Conservation (phyloP, 2,329 filamentous ascomycete species). For the Xylaria arbuscula region DNA sequence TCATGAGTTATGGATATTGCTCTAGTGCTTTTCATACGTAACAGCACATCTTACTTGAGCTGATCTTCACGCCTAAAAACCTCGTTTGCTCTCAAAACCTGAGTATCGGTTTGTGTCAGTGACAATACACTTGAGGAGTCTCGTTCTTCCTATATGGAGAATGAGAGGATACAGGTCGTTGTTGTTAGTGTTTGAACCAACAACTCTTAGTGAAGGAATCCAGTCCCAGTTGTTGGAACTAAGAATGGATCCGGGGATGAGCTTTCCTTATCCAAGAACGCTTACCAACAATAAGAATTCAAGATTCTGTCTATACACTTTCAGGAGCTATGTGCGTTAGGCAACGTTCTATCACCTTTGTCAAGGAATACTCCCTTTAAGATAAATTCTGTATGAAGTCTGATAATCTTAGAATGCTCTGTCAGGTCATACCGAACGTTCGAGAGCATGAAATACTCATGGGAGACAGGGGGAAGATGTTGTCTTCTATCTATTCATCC, state of each 20-base stretch:
- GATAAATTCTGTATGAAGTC: neutral
- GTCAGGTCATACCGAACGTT: neutral
- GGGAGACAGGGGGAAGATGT: neutral
- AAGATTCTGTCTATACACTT: neutral
- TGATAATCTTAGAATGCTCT: neutral
- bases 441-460: neutral
- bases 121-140: neutral
- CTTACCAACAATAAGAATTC: neutral
- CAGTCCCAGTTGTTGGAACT: neutral
- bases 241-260: neutral
- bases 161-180: neutral
- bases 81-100: too few relatives aligned
- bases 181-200: neutral
- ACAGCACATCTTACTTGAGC: neutral
- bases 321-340: neutral
- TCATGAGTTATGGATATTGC: neutral
- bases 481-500: neutral
- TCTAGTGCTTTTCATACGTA: neutral
- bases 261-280: neutral
- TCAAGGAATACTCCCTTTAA: neutral
- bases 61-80: neutral
- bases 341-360: neutral
- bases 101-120: too few relatives aligned
- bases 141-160: neutral
- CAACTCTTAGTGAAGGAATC: neutral